Conservation (phyloP, 176 grass and related monocot species). For the Juncus effusus region DNA sequence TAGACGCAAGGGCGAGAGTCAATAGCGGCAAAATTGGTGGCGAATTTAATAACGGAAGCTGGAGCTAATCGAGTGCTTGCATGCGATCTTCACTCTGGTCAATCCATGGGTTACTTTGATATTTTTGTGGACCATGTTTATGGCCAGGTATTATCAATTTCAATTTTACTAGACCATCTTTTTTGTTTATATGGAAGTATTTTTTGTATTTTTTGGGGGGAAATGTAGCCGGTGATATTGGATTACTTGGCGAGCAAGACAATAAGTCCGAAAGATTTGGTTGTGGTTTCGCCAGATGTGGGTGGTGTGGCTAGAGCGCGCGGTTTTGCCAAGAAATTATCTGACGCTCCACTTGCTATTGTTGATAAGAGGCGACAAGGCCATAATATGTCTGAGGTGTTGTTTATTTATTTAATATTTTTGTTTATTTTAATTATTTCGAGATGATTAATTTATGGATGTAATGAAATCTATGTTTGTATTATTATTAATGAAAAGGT, state of each 20-base stretch:
- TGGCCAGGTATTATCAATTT: constrained; percentile 57
- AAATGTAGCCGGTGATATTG: constrained; percentile 88
- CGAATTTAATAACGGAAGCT: constrained; percentile 96
- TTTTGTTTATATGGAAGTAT: neutral
- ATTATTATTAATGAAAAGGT: constrained; percentile 38
- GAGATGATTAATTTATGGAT: neutral
- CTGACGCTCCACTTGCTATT: constrained; percentile 82
- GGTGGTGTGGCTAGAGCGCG: constrained; percentile 87
- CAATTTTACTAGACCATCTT: neutral
- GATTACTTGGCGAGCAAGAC: constrained; percentile 92
- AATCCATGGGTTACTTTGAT: constrained; percentile 98
- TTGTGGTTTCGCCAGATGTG: constrained; percentile 96
- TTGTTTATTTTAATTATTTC: neutral
- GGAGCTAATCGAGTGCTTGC: constrained; percentile 82
- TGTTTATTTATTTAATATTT: neutral
- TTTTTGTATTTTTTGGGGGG: neutral
- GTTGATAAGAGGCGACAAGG: constrained; percentile 98
- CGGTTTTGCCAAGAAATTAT: constrained; percentile 87
- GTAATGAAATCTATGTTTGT: constrained; percentile 7
- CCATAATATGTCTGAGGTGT: constrained; percentile 86
- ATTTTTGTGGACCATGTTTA: constrained; percentile 94
- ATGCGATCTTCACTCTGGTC: constrained; percentile 95
- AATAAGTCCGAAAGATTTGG: constrained; percentile 70
- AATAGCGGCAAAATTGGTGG: constrained; percentile 82
- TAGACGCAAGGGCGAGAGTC: constrained; percentile 95